Percentiles rank a stretch among this genome's conserved stretches.
Conservation (phyloP, 768 basidiomycete genomes). For the Fomitopsis serialis region DNA sequence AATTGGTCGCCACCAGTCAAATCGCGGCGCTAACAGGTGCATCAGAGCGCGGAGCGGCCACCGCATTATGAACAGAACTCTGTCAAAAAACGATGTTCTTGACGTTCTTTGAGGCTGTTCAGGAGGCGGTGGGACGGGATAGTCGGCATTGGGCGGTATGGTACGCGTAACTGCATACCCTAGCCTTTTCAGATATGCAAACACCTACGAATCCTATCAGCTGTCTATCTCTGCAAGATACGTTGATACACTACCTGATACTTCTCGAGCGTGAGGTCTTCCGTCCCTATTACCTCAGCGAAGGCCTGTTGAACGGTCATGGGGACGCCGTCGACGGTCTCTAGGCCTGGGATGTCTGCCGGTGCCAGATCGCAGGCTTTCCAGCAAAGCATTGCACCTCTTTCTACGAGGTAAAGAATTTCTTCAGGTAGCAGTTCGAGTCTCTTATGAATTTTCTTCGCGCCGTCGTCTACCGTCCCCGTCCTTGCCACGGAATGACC, state of each 20-base stretch:
- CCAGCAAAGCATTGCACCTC: constrained; percentile 86
- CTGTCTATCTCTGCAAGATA: background rate
- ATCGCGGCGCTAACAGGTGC: constrained; percentile 25
- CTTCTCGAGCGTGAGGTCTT: constrained; percentile 74
- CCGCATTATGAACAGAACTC: constrained; percentile 25
- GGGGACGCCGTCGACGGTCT: constrained; percentile 50
- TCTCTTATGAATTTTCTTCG: constrained; percentile 49
- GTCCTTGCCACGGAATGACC: constrained; percentile 70
- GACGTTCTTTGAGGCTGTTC: constrained; percentile 6
- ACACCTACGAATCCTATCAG: constrained; percentile 52
- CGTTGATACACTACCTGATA: constrained; percentile 62
- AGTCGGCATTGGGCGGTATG: constrained; percentile 48
- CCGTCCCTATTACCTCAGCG: constrained; percentile 75
- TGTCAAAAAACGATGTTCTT: constrained; percentile 27
- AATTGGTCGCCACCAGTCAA: constrained; percentile 69
- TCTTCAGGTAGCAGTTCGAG: constrained; percentile 93
- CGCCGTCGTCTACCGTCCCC: constrained; percentile 21
- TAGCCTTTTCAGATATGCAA: constrained; percentile 84
- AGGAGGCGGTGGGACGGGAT: constrained; percentile 41
- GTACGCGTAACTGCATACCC: constrained; percentile 89
- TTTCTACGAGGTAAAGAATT: constrained; percentile 87
- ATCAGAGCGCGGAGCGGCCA: constrained; percentile 28
- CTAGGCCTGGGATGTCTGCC: constrained; percentile 18
- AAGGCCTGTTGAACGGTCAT: constrained; percentile 94
- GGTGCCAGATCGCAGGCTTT: constrained; percentile 35